Evolutionary conservation across 805 yeast species (phyloP).

Genomic region (Saturnispora sekii): DNA sequence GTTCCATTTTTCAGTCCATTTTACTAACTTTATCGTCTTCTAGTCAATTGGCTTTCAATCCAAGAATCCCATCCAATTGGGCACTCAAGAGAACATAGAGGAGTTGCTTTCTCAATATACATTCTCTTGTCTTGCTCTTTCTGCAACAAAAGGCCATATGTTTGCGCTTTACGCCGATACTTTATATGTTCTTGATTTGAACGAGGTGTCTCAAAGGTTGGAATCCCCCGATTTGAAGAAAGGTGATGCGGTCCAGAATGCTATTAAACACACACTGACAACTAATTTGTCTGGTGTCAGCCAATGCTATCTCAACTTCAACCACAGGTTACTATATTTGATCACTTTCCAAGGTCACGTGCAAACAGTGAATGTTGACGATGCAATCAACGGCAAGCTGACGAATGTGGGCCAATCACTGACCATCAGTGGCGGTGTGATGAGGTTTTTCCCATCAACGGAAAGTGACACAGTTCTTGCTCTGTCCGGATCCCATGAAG

Average conservation of each 20-base stretch:
- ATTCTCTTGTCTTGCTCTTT: conserved; percentile 16
- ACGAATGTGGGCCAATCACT: conserved; percentile 1
- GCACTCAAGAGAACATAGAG: conserved; percentile 6
- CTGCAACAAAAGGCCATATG: conserved; percentile 14
- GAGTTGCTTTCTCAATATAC: neutral
- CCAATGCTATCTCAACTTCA: conserved; percentile 18
- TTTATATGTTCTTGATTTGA: conserved; percentile 16
- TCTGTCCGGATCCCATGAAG: conserved; percentile 4
- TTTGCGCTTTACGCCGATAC: conserved; percentile 16
- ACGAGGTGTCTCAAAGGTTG: conserved; percentile 12
- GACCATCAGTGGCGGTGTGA: neutral
- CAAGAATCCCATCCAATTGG: conserved; percentile 20
- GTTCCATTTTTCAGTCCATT: too few relatives aligned
- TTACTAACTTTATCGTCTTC: conserved; percentile 6
- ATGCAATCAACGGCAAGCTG: conserved; percentile 7
- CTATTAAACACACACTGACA: neutral
- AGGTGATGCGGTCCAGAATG: conserved; percentile 5
- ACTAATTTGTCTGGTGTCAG: conserved; percentile 6
- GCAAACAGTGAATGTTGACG: neutral
- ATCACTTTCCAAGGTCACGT: conserved; percentile 11
- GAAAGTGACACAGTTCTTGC: neutral
- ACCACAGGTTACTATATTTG: conserved; percentile 15
- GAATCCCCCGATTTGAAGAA: conserved; percentile 10
- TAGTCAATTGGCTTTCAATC: conserved; percentile 26
- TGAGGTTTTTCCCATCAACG: conserved; percentile 8